A percentile compares a stretch with the other conserved stretches of the same genome.
phyloP scores from a whole-genome alignment of 805 yeast species.

The Debaryomyces castellii region DNA sequence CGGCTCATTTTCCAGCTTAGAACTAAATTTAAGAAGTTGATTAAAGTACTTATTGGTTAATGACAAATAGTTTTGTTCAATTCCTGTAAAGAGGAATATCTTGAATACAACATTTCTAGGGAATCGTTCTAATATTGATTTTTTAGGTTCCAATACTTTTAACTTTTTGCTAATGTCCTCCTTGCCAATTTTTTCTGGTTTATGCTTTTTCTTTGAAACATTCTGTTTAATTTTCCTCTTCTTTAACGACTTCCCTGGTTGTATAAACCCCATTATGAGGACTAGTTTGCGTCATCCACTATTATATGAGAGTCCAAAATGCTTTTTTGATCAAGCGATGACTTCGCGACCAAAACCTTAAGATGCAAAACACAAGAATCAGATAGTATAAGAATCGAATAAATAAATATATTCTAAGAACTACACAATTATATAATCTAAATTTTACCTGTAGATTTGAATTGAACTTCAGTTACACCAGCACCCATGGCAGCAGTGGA shows the following conservation, averaged over 20 bases:
- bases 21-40: conserved; percentile 20
- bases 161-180: background rate
- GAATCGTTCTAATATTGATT: conserved; percentile 26
- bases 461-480: conserved; percentile 97
- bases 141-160: background rate
- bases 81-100: conserved; percentile 39
- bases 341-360: background rate
- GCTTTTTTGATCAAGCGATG: background rate
- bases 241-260: conserved; percentile 22
- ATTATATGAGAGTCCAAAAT: background rate
- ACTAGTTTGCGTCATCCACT: background rate
- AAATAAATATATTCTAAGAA: background rate
- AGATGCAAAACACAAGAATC: background rate
- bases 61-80: conserved; percentile 33
- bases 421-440: background rate
- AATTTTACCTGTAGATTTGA: conserved; percentile 44
- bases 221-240: conserved; percentile 7
- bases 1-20: conserved; percentile 15
- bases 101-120: conserved; percentile 44
- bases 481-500: conserved; percentile 98
- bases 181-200: background rate
- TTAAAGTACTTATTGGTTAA: conserved; percentile 29
- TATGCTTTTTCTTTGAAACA: background rate
- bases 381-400: background rate
- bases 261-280: conserved; percentile 23